phyloP scores from a whole-genome alignment of 345 rosid species.

The Acer yangbiense region DNA sequence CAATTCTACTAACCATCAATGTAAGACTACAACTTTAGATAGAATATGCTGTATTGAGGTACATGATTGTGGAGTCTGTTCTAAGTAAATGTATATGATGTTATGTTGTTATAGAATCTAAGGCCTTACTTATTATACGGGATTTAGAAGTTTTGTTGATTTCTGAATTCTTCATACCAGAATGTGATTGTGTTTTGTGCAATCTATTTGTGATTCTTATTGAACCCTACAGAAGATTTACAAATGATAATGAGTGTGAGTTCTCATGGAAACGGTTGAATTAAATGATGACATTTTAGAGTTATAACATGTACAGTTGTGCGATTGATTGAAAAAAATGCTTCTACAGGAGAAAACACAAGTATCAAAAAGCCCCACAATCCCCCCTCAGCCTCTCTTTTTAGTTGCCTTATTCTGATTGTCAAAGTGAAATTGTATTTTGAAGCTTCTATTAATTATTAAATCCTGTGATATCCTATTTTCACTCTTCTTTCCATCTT shows the following conservation, averaged over 20 bases:
- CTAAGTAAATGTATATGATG: not conserved
- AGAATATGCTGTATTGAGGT: not conserved
- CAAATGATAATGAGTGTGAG: not conserved
- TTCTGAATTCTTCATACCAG: not conserved
- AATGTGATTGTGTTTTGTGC: not conserved
- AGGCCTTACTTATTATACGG: not conserved
- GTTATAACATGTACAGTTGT: not conserved
- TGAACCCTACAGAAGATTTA: not conserved
- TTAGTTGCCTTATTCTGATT: not conserved
- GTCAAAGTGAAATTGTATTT: not conserved
- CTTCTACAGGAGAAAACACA: not conserved
- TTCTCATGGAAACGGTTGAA: not conserved
- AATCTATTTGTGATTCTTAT: not conserved
- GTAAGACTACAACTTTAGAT: not conserved
- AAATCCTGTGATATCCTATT: not conserved
- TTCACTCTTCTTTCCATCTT: too few relatives aligned
- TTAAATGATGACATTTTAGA: not conserved
- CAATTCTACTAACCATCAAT: not conserved
- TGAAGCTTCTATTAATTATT: not conserved
- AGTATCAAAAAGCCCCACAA: too few relatives aligned
- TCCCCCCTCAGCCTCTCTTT: not conserved
- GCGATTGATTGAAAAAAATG: not conserved
- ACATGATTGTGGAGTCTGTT: not conserved
- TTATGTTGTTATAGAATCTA: not conserved
- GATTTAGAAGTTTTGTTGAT: not conserved